Evolutionary conservation across 768 basidiomycete species (phyloP), one percentile per base, ranked within the genome.

Genomic region (Amanita rimosa): DNA sequence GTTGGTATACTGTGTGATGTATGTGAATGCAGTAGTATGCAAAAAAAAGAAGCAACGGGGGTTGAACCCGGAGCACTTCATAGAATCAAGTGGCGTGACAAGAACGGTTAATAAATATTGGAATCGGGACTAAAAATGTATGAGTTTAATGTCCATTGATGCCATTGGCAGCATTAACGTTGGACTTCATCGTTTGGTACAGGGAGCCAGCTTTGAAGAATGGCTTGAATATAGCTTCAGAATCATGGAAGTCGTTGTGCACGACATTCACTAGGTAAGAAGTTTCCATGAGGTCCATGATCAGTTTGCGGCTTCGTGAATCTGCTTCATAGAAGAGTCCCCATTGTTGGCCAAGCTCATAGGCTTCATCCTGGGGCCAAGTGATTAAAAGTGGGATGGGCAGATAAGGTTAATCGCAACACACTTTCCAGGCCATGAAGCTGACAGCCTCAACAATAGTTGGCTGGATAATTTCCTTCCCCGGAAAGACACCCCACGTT

Each of bases 401-500:
- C 3, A 41, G 44, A 31, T 36, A n/a, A 37, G n/a, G 14, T 35
- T 36, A 26, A 49, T 46, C 24, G 29, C 24, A 17, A 63, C 73
- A 36, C 45, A 83, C 88, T 79, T 95, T 95, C 93, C 93, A 96
- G 13, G 93, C 93, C 87, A 95, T 94, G 73, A 96, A 96, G 60
- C 91, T 94, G 57, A 95, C 85, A 3, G 93, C 90, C 63, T 97
- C 94, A 17, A 97, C 94, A 53, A 96, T 91, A 16, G 94, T 97
- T 17, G 94, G 94, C 61, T 95, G 92, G 41, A 95, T 69, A 56
- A 96, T 88, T 70, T 96, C 94, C 65, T 97, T 97, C 49, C 90
- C 89, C 4, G 94, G 91, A 75, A 95, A 97, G 7, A 96, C 90
- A 54, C 94, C 94, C 94, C 94, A 97, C 1, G 94, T 97, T 14